These are phyloP conservation scores for Isochrysis galbana DNA, from an alignment of 78 protist species.

Conservation along the genomic window DNA sequence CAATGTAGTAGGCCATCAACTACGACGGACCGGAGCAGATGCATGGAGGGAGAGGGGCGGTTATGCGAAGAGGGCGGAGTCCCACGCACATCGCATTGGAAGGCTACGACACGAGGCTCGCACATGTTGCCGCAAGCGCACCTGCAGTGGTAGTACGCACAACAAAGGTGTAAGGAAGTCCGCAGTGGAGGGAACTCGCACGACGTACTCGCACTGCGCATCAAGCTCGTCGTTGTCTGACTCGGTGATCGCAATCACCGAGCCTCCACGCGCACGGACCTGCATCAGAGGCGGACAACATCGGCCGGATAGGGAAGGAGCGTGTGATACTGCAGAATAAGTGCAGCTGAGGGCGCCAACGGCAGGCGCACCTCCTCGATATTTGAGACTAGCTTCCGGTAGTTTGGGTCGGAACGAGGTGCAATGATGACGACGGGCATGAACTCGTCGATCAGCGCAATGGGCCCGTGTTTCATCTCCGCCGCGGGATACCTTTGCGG, in stretches of 20 bases:
- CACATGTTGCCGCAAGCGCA: no score
- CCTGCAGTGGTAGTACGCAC: conserved; percentile 31
- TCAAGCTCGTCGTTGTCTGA: conserved; percentile 35
- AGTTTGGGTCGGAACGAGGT: conserved; percentile 3
- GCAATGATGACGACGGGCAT: conserved; percentile 40
- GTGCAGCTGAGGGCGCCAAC: no score
- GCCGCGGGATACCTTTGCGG: conserved; percentile 75
- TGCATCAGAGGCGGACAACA: no score
- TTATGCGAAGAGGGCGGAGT: no score
- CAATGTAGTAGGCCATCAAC: conserved; percentile 91
- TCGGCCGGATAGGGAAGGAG: no score
- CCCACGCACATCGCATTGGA: neutral
- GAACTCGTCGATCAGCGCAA: conserved; percentile 81
- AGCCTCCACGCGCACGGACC: conserved; percentile 34
- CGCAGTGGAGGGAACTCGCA: neutral
- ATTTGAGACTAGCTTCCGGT: conserved; percentile 44
- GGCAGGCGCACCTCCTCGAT: conserved; percentile 1
- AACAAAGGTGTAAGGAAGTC: conserved; percentile 12
- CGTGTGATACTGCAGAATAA: no score
- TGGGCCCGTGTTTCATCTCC: conserved; percentile 98
- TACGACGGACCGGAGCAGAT: conserved; percentile 64
- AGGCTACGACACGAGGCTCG: neutral
- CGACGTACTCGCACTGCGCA: conserved; percentile 34
- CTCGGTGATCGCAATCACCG: conserved; percentile 49
- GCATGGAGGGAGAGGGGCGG: neutral